phyloP scores from a whole-genome alignment of 306 rosid genomes.

The Lathyrus tuberosus region DNA sequence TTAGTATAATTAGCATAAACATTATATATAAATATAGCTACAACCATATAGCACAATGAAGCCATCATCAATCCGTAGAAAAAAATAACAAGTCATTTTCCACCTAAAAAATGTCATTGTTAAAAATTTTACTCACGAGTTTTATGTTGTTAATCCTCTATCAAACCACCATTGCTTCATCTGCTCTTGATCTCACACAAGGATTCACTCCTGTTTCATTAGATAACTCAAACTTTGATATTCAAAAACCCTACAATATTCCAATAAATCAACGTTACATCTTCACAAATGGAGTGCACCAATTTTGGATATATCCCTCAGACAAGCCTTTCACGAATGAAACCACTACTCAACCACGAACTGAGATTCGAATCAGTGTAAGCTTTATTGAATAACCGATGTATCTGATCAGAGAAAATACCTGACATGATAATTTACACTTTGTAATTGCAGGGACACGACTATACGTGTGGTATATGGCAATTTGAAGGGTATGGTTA shows the following conservation, averaged over 20 bases:
- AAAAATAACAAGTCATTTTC: neutral
- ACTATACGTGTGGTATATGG: slow-evolving; percentile 53
- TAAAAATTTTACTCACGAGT: slow-evolving; percentile 11
- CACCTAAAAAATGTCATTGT: slow-evolving; percentile 16
- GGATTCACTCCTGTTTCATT: slow-evolving; percentile 39
- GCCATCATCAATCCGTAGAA: too few species aligned
- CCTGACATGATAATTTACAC: too few species aligned
- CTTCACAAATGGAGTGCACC: slow-evolving; percentile 44
- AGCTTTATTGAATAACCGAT: neutral
- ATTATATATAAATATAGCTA: too few species aligned
- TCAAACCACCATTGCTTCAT: neutral
- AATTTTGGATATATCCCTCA: slow-evolving; percentile 38
- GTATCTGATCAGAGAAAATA: too few species aligned
- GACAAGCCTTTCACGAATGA: slow-evolving; percentile 35
- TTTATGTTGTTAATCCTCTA: slow-evolving; percentile 27
- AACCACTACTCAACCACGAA: slow-evolving; percentile 42
- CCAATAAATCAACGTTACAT: slow-evolving; percentile 35
- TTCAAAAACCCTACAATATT: slow-evolving; percentile 48
- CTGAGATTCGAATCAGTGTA: slow-evolving; percentile 44
- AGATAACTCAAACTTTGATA: slow-evolving; percentile 25
- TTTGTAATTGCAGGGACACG: slow-evolving; percentile 40
- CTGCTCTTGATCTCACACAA: slow-evolving; percentile 32
- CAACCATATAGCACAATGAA: too few species aligned
- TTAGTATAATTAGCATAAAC: too few species aligned
- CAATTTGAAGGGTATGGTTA: slow-evolving; percentile 61